Evolutionary conservation across 345 rosid species (phyloP), one percentile per base, ranked within the genome.

Genomic region (Salix caprea): DNA sequence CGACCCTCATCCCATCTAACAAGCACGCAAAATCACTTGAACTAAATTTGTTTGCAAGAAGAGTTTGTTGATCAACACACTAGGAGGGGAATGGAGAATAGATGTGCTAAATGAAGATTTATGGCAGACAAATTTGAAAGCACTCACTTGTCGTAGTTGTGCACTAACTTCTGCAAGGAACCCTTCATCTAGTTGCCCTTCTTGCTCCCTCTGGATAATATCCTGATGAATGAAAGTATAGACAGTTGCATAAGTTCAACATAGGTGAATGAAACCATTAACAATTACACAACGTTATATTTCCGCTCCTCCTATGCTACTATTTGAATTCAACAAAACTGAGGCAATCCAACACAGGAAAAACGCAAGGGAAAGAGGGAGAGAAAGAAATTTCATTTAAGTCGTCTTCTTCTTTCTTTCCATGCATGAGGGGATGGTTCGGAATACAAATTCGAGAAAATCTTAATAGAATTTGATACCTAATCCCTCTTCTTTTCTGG

Each of bases 161-260:
- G 97, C 96, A 76, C 77, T 95, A 72, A 93, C 99, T 89, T 93
- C 92, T 78, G 97, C 82, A 76, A 95, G 97, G 79, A 95, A 91
- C 14, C 97, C 96, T 86, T 93, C 99, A 85, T 93, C 96, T 40
- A 90, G 88, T 80, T 89, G 88, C 62, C 97, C 97, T 85, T 90
- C 90, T 76, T 84, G 88, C 81, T 93, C 96, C 84, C 88, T 86
- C 84, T 86, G 94, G 54, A 75, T 75, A 69, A 94, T 82, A 79
- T 89, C 87, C 97, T 94, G 74, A 83, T 78, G 32, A 70, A 61
- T n/a, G 67, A 39, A 32, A 23, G 26, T 48, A 78, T 69, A 21
- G 32, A 24, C 19, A 72, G 44, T 72, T 36, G 42, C 54, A 42
- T 60, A 21, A 24, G n/a, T 52, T n/a, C 60, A 72, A 34, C 28